Base-by-base conservation (phyloP, 2,329 filamentous ascomycete species). In the Pseudophaeomoniella oleicola region DNA sequence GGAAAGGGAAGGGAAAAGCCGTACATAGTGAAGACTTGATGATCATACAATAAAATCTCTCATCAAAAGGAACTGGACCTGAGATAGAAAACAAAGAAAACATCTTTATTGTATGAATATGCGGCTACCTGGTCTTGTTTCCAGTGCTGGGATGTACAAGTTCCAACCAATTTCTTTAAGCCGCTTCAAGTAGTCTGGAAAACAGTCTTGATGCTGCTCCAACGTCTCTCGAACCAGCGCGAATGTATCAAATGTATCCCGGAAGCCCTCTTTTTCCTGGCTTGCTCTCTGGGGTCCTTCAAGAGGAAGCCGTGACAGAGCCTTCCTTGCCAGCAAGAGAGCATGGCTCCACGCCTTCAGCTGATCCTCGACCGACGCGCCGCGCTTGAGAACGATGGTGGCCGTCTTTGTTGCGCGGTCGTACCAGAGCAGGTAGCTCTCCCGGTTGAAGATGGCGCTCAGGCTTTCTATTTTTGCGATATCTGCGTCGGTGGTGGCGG, bases 281-380 rank as follows among this genome's bases (percentile, higher is more conserved):
- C 42, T 30, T 29, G 35, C 34, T 32, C 32, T 18, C 33, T 42
- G 27, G 37, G 33, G 39, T 44, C 44, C 39, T 49, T 44, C 33
- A 45, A 46, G 13, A 27, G 9, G 9, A n/a, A n/a, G 9, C 41
- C 37, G 42, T 39, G 42, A 37, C 39, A 40, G 40, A 46, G 44
- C 38, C 36, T 43, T 37, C 38, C 50, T 51, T 30, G 65, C 65
- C 19, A 68, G 52, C 31, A 69, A 49, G 19, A 78, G 51, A 6
- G 71, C 73, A 50, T 78, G 74, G 47, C 65, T 65, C 75, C 76
- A 81, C 17, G 72, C 74, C 46, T 67, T 67, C 5, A 81, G 53
- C 42, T 78, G 69, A 14, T 65, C 58, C 15, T 47, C 49, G 10
- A 69, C 52, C 2, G 58, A 58, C 14, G 65, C 68, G 2, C 58